Evolutionary conservation across 2,329 filamentous ascomycete species (phyloP), one percentile per base, ranked within the genome.

Genomic region (Alternaria panax): DNA sequence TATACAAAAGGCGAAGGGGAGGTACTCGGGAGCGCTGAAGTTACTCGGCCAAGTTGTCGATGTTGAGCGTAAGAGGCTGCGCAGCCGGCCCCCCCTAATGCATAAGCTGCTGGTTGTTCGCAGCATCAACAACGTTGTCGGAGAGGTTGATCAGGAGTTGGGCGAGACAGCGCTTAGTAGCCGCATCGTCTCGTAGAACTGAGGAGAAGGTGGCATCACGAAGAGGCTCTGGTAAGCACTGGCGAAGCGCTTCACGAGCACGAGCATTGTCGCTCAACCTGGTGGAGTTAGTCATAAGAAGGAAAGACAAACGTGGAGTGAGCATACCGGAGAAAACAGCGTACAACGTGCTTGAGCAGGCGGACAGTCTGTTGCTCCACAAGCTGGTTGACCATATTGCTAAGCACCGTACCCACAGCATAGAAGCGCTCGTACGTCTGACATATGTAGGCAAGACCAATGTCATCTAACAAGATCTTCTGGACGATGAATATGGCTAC

Each of bases 401-500:
- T 97, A 38, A 99, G 83, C 6, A 99, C 95, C 1, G 95, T 99
- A 6, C 95, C 95, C 5, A 99, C 95, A 7, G 95, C 95, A 71
- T 98, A 99, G 80, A 99, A 99, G 20, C 95, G 88, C 83, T 99
- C 95, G 73, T 99, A 99, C 0, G 95, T 99, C 66, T 96, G 94
- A 80, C 95, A 99, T 59, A 99, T 99, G 80, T 99, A 99, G 74
- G 95, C 95, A 63, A 99, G 86, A 4, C 95, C 95, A 72, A 96
- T 94, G 73, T 99, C 95, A 75, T 99, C 95, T 3, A 99, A 87
- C 52, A 99, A 82, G 25, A 99, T 99, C 85, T 99, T 99, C 80
- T 99, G 95, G 18, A 99, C 95, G 72, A 99, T 99, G 83, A 99
- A 99, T 72, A 99, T 99, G 59, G 95, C 95, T 14, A 99, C 95